Conservation (phyloP, 108 stramenopile genomes). For the Heterococcus sp. region DNA sequence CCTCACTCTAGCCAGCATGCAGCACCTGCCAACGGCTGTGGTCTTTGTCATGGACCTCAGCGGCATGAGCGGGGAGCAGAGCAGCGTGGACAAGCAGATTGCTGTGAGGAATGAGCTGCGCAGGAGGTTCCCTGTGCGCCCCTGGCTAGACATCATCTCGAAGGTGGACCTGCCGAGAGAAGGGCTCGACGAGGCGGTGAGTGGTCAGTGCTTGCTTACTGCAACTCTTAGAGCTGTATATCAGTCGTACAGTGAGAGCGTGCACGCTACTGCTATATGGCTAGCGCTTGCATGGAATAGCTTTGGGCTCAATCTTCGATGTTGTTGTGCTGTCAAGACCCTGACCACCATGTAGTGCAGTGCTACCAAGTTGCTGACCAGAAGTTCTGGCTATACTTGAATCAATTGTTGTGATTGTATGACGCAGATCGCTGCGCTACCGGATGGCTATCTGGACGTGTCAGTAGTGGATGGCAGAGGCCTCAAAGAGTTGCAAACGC, state of each 20-base stretch:
- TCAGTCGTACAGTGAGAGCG: no score
- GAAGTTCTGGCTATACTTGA: no score
- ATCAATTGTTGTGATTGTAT: no score
- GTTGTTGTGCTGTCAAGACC: no score
- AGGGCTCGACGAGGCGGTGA: slow-evolving; percentile 16
- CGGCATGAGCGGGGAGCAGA: slow-evolving; percentile 80
- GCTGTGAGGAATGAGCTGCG: slow-evolving; percentile 73
- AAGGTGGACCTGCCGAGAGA: slow-evolving; percentile 67
- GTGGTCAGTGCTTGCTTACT: no score
- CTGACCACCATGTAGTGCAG: no score
- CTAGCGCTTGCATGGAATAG: no score
- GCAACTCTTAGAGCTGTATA: no score
- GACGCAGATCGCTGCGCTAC: slow-evolving; percentile 23
- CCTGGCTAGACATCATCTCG: slow-evolving; percentile 94
- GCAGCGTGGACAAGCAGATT: slow-evolving; percentile 65
- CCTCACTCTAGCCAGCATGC: slow-evolving; percentile 89
- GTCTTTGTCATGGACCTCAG: slow-evolving; percentile 94
- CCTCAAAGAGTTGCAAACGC: slow-evolving; percentile 9
- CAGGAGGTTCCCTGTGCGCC: slow-evolving; percentile 76
- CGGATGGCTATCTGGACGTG: slow-evolving; percentile 32
- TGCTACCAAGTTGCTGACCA: no score
- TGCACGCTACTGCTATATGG: no score
- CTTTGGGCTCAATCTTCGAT: no score
- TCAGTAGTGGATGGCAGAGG: slow-evolving; percentile 28
- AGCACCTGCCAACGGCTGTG: slow-evolving; percentile 88